These are phyloP conservation scores for Yarrowia bubula DNA, from an alignment of 805 yeast species.

Conservation along the genomic window DNA sequence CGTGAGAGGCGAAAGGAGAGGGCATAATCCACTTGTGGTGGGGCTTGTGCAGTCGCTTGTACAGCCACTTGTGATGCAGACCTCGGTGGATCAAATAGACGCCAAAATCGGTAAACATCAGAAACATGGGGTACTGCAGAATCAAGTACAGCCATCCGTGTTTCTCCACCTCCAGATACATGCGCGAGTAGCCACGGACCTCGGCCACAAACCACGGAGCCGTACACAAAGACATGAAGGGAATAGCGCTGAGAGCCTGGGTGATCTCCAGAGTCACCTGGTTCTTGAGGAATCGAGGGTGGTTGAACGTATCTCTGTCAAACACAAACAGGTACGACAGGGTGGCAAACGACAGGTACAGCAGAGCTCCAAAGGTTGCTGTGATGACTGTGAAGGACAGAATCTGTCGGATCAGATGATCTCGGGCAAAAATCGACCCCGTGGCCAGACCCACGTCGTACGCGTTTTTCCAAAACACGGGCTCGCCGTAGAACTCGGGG, in stretches of 20 bases:
- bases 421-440: constrained; percentile 69
- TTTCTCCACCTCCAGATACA: constrained; percentile 65
- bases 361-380: constrained; percentile 80
- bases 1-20: constrained; percentile 97
- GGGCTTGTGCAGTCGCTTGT: constrained; percentile 87
- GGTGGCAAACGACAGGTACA: constrained; percentile 73
- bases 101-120: constrained; percentile 91
- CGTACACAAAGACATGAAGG: constrained; percentile 82
- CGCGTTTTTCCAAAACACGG: constrained; percentile 55
- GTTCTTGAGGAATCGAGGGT: constrained; percentile 92
- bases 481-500: constrained; percentile 59
- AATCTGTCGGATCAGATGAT: constrained; percentile 68
- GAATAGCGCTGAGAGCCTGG: constrained; percentile 78
- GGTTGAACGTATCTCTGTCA: constrained; percentile 87
- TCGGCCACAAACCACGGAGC: constrained; percentile 88
- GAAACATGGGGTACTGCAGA: constrained; percentile 70
- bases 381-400: constrained; percentile 66
- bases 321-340: constrained; percentile 76
- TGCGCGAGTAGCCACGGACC: constrained; percentile 73
- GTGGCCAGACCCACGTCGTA: constrained; percentile 44
- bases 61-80: constrained; percentile 88
- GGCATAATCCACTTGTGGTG: constrained; percentile 99
- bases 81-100: constrained; percentile 89
- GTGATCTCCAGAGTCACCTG: constrained; percentile 82
- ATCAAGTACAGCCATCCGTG: constrained; percentile 69